phyloP scores from a whole-genome alignment of 1,139 yeast genomes.

The Geotrichum macrosporum region DNA sequence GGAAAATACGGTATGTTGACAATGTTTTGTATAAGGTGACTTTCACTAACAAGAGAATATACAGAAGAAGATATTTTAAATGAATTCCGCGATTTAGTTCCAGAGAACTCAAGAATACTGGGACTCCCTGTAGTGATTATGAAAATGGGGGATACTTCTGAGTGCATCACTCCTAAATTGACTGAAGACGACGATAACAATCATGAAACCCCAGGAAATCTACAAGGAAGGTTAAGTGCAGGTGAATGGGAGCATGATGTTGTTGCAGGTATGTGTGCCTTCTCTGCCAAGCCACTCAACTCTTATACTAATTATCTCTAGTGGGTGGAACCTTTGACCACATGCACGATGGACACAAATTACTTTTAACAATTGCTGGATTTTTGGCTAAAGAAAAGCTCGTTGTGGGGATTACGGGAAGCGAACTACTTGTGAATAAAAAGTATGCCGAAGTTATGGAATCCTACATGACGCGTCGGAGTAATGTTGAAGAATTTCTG shows the following conservation, averaged over 20 bases:
- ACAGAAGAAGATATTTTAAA: slow-evolving; percentile 28
- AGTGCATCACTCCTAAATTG: slow-evolving; percentile 1
- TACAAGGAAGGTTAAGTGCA: slow-evolving; percentile 6
- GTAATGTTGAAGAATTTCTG: slow-evolving; percentile 49
- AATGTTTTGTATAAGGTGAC: too few relatives aligned
- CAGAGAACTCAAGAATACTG: slow-evolving; percentile 27
- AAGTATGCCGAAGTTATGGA: slow-evolving; percentile 66
- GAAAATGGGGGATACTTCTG: slow-evolving; percentile 25
- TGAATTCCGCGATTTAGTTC: slow-evolving; percentile 30
- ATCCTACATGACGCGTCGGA: slow-evolving; percentile 50
- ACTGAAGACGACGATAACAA: slow-evolving; percentile 19
- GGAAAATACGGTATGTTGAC: slow-evolving; percentile 28
- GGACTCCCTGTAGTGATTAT: slow-evolving; percentile 33
- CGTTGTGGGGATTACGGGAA: slow-evolving; percentile 82
- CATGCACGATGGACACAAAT: slow-evolving; percentile 91
- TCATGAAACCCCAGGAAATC: slow-evolving; percentile 5
- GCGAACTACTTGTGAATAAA: slow-evolving; percentile 68
- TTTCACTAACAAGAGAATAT: too few relatives aligned
- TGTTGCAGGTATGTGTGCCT: slow-evolving; percentile 30
- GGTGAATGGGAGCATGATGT: slow-evolving; percentile 28
- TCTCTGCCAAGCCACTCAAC: too few relatives aligned
- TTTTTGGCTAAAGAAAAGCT: slow-evolving; percentile 53
- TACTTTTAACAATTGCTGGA: slow-evolving; percentile 68
- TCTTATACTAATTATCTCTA: slow-evolving; percentile 43
- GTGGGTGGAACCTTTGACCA: slow-evolving; percentile 98